Conservation (phyloP, 2,329 filamentous ascomycete genomes). For the Lachnellula hyalina region DNA sequence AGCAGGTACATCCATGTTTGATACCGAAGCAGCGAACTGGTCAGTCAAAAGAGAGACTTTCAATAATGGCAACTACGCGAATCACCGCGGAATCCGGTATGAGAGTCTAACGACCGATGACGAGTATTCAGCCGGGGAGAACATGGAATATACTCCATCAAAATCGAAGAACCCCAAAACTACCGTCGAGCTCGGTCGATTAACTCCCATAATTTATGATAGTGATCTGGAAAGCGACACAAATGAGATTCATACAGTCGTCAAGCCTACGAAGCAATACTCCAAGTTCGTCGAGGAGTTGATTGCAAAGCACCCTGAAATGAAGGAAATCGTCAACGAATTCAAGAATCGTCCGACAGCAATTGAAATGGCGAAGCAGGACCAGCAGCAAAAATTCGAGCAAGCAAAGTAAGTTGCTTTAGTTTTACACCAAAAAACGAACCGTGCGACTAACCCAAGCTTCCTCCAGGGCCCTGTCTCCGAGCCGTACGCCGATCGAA, state of each 20-base stretch:
- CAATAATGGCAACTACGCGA: not conserved
- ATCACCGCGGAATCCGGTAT: not conserved
- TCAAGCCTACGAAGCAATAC: slow-evolving; percentile 12
- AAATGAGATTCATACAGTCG: not conserved
- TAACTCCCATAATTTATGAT: no score
- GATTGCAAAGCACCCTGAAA: slow-evolving; percentile 13
- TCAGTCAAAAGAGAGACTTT: not conserved
- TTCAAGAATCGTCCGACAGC: slow-evolving; percentile 17
- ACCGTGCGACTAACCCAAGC: not conserved
- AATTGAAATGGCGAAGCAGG: slow-evolving; percentile 18
- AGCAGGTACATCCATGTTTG: not conserved
- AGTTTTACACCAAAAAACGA: not conserved
- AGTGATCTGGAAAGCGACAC: no score
- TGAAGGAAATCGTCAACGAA: slow-evolving; percentile 18
- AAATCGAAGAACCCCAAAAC: no score
- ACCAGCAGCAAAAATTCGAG: slow-evolving; percentile 3
- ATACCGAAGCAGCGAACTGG: not conserved
- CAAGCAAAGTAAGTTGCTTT: not conserved
- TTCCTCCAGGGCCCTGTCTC: not conserved
- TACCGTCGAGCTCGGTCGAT: no score
- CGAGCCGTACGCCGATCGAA: not conserved
- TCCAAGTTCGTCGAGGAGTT: slow-evolving; percentile 16
- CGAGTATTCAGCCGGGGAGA: no score
- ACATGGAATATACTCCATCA: no score
- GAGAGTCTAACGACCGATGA: not conserved